Evolutionary conservation across 2,329 filamentous ascomycete genomes (phyloP).

Genomic region (Aspergillus sergii): DNA sequence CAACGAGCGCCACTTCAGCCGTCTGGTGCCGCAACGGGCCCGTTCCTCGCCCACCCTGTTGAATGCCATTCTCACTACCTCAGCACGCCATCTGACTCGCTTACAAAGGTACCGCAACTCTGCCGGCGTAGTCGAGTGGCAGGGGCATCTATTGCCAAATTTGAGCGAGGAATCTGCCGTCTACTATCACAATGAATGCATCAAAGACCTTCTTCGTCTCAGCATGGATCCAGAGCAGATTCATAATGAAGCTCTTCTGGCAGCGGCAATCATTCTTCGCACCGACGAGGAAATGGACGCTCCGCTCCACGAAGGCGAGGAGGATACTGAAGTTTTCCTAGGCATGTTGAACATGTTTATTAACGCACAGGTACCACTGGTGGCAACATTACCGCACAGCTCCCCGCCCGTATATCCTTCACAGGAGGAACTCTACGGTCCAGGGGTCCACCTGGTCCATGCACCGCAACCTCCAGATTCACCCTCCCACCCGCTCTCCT

Average conservation of each 20-base stretch:
- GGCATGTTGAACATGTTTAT: slow-evolving; percentile 26
- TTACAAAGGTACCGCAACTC: slow-evolving; percentile 27
- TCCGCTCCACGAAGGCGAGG: slow-evolving; percentile 21
- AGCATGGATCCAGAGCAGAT: slow-evolving; percentile 40
- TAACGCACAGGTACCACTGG: slow-evolving; percentile 20
- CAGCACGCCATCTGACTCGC: slow-evolving; percentile 41
- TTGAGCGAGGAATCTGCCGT: slow-evolving; percentile 41
- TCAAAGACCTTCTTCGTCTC: slow-evolving; percentile 43
- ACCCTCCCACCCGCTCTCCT: neutral
- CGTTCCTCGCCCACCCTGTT: slow-evolving; percentile 43
- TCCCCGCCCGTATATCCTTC: neutral
- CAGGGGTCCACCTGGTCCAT: neutral
- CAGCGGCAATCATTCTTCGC: slow-evolving; percentile 40
- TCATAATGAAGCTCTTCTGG: slow-evolving; percentile 42
- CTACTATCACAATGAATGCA: slow-evolving; percentile 46
- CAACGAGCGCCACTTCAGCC: slow-evolving; percentile 43
- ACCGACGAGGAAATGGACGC: slow-evolving; percentile 47
- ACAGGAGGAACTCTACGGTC: neutral
- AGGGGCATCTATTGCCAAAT: slow-evolving; percentile 29
- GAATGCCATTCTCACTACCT: slow-evolving; percentile 42
- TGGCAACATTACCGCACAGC: neutral
- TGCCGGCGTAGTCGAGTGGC: slow-evolving; percentile 22
- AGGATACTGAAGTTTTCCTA: slow-evolving; percentile 25
- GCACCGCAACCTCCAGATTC: neutral
- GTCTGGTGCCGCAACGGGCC: slow-evolving; percentile 46